Percentiles rank a stretch among this genome's conserved stretches.
Conservation (phyloP, 1,284 basidiomycete genomes). For the Cryptococcus deneoformans region DNA sequence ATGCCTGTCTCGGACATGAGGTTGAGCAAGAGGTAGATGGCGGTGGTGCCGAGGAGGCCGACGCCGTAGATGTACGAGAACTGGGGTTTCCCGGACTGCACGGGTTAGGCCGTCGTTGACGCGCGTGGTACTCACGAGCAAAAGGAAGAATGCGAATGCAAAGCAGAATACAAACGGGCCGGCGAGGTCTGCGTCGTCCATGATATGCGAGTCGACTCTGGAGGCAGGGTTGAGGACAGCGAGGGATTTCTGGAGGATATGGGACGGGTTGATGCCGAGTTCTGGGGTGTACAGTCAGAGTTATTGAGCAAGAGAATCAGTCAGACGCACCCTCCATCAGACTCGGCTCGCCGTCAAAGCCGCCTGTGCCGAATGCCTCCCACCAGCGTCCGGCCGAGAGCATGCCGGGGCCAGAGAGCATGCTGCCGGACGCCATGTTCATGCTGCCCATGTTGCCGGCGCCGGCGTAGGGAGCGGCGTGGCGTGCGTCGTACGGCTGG, state of each 20-base stretch:
- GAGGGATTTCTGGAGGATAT: slow-evolving; percentile 90
- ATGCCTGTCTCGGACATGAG: slow-evolving; percentile 96
- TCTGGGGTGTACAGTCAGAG: slow-evolving; percentile 57
- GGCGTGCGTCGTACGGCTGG: slow-evolving; percentile 29
- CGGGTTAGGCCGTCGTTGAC: neutral
- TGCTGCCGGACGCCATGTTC: slow-evolving; percentile 16
- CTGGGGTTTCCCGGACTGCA: slow-evolving; percentile 93
- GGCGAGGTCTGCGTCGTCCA: slow-evolving; percentile 99
- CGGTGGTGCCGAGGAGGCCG: slow-evolving; percentile 87
- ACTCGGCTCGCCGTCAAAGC: slow-evolving; percentile 91
- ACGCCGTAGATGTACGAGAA: slow-evolving; percentile 99
- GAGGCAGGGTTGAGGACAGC: slow-evolving; percentile 93
- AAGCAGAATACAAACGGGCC: slow-evolving; percentile 92
- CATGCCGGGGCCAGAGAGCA: slow-evolving; percentile 55
- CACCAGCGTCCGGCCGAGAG: slow-evolving; percentile 77
- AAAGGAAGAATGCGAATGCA: slow-evolving; percentile 84
- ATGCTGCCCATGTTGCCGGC: slow-evolving; percentile 22
- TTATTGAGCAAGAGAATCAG: neutral
- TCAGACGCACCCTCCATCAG: slow-evolving; percentile 74
- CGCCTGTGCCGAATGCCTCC: slow-evolving; percentile 93
- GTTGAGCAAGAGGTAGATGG: slow-evolving; percentile 93
- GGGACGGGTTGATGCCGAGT: slow-evolving; percentile 94
- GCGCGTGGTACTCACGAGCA: slow-evolving; percentile 42
- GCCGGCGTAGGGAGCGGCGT: slow-evolving; percentile 20
- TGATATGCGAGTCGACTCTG: slow-evolving; percentile 86